Base-by-base conservation (phyloP, 2,329 filamentous ascomycete genomes). In the Paraphaeosphaeria sporulosa region DNA sequence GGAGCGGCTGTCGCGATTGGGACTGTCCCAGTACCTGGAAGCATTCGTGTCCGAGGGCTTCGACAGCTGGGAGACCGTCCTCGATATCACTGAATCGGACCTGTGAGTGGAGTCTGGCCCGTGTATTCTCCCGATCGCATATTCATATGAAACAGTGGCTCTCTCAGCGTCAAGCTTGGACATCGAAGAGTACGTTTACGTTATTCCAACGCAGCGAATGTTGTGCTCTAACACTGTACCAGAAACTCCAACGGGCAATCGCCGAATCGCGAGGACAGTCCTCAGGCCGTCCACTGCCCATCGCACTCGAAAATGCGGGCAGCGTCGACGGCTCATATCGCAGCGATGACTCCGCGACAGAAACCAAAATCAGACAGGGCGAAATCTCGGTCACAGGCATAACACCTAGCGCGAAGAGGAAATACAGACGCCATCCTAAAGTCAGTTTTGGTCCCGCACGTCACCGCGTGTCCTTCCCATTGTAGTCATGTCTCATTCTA, bases 191-290 rank as follows among this genome's bases (percentile, higher is more conserved):
- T 93, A 87, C 71, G 88, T 77, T 86, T 71, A 19, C 23, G 50
- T 15, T 40, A 42, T n/a, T n/a, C 1, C 15, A 42, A 15, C 34
- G 32, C 38, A 6, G n/a, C 17, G 4, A 36, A 21, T 40, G 43
- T 3, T 15, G 2, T 30, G 17, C 46, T 13, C 34, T 57, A 19
- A 70, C 12, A 19, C 40, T 30, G 7, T 2, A 40, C 47, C 65
- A 93, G 90, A 93, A 92, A 84, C 83, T 95, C n/a, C 92, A 95
- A 80, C 84, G 91, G 63, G 89, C 90, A 53, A 94, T 95, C 71
- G 90, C 90, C 61, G 90, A 92, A 69, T 87, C 86, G 21, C 84
- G 90, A 73, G 89, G 90, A 65, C 75, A 66, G 68, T 76, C 66
- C 66, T 68, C 76, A 71, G 72, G 75, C 69, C 66, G 73, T 69